These are phyloP conservation scores for Trypanosoma cruzi DNA, from an alignment of 208 protist genomes.

Conservation along the genomic window DNA sequence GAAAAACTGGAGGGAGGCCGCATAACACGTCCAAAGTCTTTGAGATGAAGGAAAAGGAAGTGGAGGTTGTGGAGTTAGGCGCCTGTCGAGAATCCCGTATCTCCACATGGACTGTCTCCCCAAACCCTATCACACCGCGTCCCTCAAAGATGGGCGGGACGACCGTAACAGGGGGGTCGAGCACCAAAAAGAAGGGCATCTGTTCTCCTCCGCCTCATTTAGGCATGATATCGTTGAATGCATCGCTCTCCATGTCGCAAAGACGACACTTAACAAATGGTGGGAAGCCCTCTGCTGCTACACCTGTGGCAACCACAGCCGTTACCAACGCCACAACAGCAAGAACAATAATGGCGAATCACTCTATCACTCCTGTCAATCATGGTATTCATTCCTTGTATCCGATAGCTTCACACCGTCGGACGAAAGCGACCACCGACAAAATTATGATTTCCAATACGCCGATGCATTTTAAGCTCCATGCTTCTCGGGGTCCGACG, in stretches of 20 bases:
- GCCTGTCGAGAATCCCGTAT: neutral
- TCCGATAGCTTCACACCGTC: neutral
- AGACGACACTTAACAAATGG: neutral
- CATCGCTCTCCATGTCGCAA: slow-evolving; percentile 6
- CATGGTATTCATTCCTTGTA: neutral
- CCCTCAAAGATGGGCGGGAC: neutral
- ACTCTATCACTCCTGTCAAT: neutral
- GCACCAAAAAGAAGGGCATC: neutral
- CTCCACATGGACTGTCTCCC: neutral
- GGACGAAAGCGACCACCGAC: neutral
- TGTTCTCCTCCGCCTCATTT: slow-evolving; percentile 5
- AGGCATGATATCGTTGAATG: neutral
- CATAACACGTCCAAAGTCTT: neutral
- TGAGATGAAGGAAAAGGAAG: neutral
- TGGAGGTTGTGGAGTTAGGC: slow-evolving; percentile 20
- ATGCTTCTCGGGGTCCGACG: neutral
- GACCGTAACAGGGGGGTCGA: slow-evolving; percentile 1
- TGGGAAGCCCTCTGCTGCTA: slow-evolving; percentile 1
- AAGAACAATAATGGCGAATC: neutral
- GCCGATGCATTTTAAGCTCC: too few species aligned
- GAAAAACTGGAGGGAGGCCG: neutral
- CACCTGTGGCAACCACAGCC: neutral
- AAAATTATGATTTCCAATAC: too few species aligned
- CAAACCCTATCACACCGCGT: neutral
- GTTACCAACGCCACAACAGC: neutral